Percentiles rank a stretch among this genome's conserved stretches.
Evolutionary conservation across 2,329 filamentous ascomycete species (phyloP).

Genomic region (Trichoderma sp.): DNA sequence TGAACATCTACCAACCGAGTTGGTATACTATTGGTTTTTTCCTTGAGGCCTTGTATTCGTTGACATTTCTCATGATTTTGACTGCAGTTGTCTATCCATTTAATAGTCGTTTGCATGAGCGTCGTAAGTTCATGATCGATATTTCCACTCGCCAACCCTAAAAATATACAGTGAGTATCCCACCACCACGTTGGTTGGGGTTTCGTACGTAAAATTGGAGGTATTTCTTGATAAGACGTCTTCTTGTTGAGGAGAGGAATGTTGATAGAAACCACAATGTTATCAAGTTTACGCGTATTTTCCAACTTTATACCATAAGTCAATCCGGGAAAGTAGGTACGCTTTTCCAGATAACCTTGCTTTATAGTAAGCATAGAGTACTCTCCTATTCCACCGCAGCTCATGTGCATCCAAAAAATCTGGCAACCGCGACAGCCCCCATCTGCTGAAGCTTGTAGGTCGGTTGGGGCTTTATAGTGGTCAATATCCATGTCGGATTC

Average conservation of each 20-base stretch:
- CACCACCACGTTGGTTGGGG: background rate
- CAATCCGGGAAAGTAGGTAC: too few species aligned
- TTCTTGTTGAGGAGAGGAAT: background rate
- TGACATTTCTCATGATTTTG: background rate
- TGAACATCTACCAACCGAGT: background rate
- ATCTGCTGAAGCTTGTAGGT: background rate
- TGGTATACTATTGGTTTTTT: background rate
- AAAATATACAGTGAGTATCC: background rate
- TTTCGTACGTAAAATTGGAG: background rate
- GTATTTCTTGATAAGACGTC: background rate
- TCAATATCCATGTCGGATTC: background rate
- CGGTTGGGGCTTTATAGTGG: background rate
- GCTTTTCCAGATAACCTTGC: too few species aligned
- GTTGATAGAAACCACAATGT: too few species aligned
- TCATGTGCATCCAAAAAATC: background rate
- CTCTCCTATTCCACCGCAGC: background rate
- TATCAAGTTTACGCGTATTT: too few species aligned
- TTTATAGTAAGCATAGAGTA: background rate
- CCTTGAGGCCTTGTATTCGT: background rate
- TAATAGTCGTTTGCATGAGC: background rate
- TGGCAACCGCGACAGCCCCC: background rate
- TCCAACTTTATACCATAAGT: too few species aligned
- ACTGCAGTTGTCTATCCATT: background rate
- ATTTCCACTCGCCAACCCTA: background rate
- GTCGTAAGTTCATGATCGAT: background rate